Percentiles rank a stretch among this genome's conserved stretches.
These are phyloP conservation scores for Neurospora tetraspora DNA, from an alignment of 495 filamentous ascomycete genomes.

Conservation along the genomic window DNA sequence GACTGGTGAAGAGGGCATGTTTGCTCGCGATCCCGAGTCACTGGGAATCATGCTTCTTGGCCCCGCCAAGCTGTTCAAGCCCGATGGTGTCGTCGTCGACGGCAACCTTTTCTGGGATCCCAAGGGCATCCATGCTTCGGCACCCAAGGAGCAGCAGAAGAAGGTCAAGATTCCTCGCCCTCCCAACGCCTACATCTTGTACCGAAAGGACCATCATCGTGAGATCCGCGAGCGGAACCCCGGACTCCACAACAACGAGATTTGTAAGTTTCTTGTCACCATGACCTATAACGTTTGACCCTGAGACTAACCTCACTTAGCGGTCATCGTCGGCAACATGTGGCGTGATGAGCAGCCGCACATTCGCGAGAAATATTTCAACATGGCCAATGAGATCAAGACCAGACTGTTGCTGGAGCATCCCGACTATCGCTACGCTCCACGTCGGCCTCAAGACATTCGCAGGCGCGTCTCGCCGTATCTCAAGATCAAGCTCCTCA, in stretches of 20 bases:
- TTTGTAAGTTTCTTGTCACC: slow-evolving; percentile 10
- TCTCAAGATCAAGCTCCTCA: slow-evolving; percentile 6
- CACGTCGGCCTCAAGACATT: slow-evolving; percentile 4
- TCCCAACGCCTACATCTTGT: slow-evolving; percentile 18
- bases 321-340: slow-evolving; percentile 4
- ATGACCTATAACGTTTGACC: background rate
- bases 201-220: slow-evolving; percentile 8
- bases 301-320: slow-evolving; percentile 5
- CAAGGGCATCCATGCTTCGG: background rate
- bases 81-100: background rate
- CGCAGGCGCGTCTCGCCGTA: background rate
- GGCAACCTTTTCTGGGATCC: slow-evolving; percentile 6
- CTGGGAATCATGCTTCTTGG: slow-evolving; percentile 7
- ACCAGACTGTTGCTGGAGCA: slow-evolving; percentile 1
- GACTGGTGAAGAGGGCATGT: slow-evolving; percentile 1
- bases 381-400: slow-evolving; percentile 12
- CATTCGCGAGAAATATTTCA: slow-evolving; percentile 9
- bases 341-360: slow-evolving; percentile 6
- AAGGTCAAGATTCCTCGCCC: slow-evolving; percentile 13
- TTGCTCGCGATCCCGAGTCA: slow-evolving; percentile 1
- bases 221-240: slow-evolving; percentile 6
- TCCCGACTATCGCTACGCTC: slow-evolving; percentile 9
- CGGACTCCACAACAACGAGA: slow-evolving; percentile 15
- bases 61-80: slow-evolving; percentile 3
- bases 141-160: background rate